Evolutionary conservation across 306 rosid species (phyloP).

Genomic region (Prunus fruticosa): DNA sequence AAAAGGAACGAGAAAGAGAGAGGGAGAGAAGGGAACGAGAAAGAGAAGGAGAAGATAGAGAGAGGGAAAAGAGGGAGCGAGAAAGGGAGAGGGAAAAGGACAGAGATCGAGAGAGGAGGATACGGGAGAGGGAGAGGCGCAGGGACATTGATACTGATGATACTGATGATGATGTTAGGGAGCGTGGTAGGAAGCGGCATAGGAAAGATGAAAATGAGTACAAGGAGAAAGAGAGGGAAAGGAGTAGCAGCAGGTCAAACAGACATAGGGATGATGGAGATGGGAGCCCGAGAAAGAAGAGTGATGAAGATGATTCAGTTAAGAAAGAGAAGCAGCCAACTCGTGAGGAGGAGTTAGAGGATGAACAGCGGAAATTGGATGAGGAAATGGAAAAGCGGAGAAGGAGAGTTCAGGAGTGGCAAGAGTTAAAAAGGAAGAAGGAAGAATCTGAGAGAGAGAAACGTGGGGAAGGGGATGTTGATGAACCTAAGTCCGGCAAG

Average conservation of each 20-base stretch:
- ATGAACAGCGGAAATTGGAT: slow-evolving; percentile 74
- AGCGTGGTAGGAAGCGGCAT: slow-evolving; percentile 57
- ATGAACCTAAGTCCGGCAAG: slow-evolving; percentile 69
- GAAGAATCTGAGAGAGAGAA: slow-evolving; percentile 81
- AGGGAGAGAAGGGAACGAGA: slow-evolving; percentile 44
- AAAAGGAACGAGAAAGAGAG: slow-evolving; percentile 39
- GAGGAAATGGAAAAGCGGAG: slow-evolving; percentile 95
- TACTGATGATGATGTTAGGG: slow-evolving; percentile 56
- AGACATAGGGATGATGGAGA: slow-evolving; percentile 49
- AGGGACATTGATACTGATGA: slow-evolving; percentile 60
- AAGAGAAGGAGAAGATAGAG: slow-evolving; percentile 37
- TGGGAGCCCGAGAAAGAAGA: slow-evolving; percentile 55
- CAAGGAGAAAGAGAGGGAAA: slow-evolving; percentile 53
- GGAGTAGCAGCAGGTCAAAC: slow-evolving; percentile 42
- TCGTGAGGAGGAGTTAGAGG: slow-evolving; percentile 78
- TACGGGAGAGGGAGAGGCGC: slow-evolving; percentile 54
- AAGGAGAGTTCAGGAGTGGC: slow-evolving; percentile 98
- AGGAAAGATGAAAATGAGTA: slow-evolving; percentile 58
- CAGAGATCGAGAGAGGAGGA: slow-evolving; percentile 35
- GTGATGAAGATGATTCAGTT: slow-evolving; percentile 46
- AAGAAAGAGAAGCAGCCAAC: slow-evolving; percentile 44
- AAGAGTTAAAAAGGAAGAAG: slow-evolving; percentile 74
- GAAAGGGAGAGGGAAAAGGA: slow-evolving; percentile 29
- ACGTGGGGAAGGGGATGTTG: slow-evolving; percentile 51
- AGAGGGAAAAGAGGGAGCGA: slow-evolving; percentile 28